phyloP scores from a whole-genome alignment of 768 basidiomycete species.

The Leccinum disarticulatum region DNA sequence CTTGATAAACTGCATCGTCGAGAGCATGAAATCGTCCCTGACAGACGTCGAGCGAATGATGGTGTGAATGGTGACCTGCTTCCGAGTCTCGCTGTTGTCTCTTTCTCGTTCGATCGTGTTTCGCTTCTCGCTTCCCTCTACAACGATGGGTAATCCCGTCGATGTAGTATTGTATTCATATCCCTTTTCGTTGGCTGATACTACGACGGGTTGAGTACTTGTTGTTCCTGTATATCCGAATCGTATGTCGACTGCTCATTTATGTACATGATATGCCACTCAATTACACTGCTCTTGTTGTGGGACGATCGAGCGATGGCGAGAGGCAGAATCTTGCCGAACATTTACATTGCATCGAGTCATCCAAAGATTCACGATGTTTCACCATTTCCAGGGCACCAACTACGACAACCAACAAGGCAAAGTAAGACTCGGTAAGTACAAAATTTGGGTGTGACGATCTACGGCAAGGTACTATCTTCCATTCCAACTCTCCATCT shows the following conservation, averaged over 20 bases:
- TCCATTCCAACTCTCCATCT: not conserved
- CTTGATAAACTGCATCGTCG: constrained; percentile 32
- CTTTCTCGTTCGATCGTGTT: not conserved
- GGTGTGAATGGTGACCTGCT: constrained; percentile 12
- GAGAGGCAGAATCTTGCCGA: not conserved
- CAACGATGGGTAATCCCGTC: not conserved
- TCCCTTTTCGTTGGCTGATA: not conserved
- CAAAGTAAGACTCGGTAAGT: not conserved
- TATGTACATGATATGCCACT: not conserved
- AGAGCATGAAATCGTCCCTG: constrained; percentile 25
- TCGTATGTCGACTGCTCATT: not conserved
- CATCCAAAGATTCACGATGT: not conserved
- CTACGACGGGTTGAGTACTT: not conserved
- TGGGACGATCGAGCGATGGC: not conserved
- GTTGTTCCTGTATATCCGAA: not conserved
- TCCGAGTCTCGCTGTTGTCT: not conserved
- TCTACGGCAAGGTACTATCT: constrained; percentile 1
- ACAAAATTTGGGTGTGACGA: not conserved
- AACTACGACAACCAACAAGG: not conserved
- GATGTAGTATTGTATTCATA: not conserved
- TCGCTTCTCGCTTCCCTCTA: not conserved
- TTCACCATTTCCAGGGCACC: not conserved
- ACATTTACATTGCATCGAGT: too few species aligned
- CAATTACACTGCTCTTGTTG: not conserved
- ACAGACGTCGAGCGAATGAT: constrained; percentile 33